Percentiles rank a stretch among this genome's conserved stretches.
Evolutionary conservation across 2,329 filamentous ascomycete species (phyloP).

Genomic region (Ophiostoma sp.): DNA sequence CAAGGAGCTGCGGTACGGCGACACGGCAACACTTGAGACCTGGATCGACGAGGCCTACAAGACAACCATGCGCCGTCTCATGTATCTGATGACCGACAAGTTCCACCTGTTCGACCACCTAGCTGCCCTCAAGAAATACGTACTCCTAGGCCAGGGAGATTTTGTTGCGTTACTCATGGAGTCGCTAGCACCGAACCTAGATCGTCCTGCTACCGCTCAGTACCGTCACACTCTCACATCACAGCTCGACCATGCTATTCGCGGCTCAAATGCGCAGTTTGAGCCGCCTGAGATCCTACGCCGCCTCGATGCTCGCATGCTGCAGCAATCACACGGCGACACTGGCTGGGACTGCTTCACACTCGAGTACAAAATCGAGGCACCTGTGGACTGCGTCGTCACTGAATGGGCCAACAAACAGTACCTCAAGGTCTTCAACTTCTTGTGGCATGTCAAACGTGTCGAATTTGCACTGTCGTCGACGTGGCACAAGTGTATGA

Average conservation of each 20-base stretch:
- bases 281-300: constrained; percentile 87
- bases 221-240: constrained; percentile 95
- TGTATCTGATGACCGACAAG: constrained; percentile 88
- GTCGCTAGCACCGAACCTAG: constrained; percentile 83
- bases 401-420: constrained; percentile 93
- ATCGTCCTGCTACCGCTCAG: constrained; percentile 91
- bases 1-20: constrained; percentile 85
- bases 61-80: constrained; percentile 91
- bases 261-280: constrained; percentile 93
- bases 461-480: constrained; percentile 90
- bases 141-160: constrained; percentile 90
- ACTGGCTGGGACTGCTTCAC: constrained; percentile 99
- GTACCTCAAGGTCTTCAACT: constrained; percentile 98
- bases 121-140: constrained; percentile 85
- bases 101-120: constrained; percentile 94
- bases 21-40: constrained; percentile 82
- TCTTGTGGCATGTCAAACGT: constrained; percentile 95
- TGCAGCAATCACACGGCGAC: constrained; percentile 91
- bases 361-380: constrained; percentile 95
- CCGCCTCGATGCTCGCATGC: constrained; percentile 92
- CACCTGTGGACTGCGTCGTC: constrained; percentile 92
- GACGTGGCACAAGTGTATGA: constrained; percentile 94
- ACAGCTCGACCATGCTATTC: constrained; percentile 95
- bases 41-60: constrained; percentile 98
- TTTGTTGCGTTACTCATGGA: constrained; percentile 98